A percentile compares a stretch with the other conserved stretches of the same genome.
Conservation (phyloP, 345 rosid genomes). For the Gynandropsis gynandra region DNA sequence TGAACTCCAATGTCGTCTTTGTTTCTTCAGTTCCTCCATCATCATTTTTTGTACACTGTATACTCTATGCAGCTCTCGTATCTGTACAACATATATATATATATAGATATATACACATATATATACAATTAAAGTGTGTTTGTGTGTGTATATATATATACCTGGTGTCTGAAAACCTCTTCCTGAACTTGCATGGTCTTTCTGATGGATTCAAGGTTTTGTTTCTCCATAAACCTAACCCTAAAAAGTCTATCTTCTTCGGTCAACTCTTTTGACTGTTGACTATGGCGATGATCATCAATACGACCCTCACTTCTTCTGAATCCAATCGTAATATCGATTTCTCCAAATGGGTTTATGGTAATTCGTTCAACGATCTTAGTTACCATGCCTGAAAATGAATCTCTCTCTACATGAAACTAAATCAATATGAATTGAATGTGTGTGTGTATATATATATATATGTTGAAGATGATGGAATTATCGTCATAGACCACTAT, state of each 20-base stretch:
- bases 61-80: constrained; percentile 71
- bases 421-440: background rate
- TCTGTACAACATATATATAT: constrained; percentile 36
- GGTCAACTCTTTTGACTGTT: constrained; percentile 23
- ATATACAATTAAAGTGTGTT: background rate
- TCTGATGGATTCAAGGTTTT: constrained; percentile 49
- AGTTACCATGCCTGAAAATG: constrained; percentile 80
- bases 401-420: background rate
- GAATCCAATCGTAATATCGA: constrained; percentile 27
- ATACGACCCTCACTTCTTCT: constrained; percentile 35
- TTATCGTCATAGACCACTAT: constrained; percentile 29
- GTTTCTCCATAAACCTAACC: constrained; percentile 39
- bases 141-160: constrained; percentile 11
- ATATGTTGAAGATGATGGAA: constrained; percentile 26
- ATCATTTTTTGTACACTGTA: constrained; percentile 60
- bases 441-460: background rate
- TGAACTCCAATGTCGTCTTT: constrained; percentile 32
- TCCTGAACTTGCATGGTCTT: constrained; percentile 82
- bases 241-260: constrained; percentile 20
- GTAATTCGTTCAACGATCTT: constrained; percentile 38
- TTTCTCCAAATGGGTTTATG: constrained; percentile 24
- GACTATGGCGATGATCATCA: constrained; percentile 35
- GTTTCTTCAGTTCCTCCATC: constrained; percentile 53
- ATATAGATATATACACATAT: background rate
- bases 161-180: constrained; percentile 69